These are phyloP conservation scores for Ganoderma lingzhi DNA, from an alignment of 1,284 basidiomycete species.

Conservation along the genomic window DNA sequence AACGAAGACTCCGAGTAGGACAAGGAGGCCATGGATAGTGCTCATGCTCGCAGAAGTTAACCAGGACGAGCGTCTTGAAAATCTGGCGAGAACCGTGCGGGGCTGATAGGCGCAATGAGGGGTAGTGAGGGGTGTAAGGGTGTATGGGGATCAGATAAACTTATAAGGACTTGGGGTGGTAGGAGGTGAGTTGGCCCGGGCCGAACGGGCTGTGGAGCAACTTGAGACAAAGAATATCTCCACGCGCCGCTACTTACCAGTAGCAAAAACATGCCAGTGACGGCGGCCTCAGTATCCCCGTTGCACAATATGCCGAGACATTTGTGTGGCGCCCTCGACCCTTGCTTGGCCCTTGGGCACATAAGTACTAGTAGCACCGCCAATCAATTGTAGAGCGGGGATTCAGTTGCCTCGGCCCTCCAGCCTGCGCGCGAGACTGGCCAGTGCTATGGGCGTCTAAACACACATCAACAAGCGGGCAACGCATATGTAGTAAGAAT, in stretches of 20 bases:
- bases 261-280: too few relatives aligned
- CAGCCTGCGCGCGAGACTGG: too few relatives aligned
- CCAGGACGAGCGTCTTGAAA: neutral
- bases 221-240: neutral
- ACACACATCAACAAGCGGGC: too few relatives aligned
- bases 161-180: neutral
- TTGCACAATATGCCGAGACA: neutral
- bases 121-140: neutral
- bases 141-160: neutral
- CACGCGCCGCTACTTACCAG: neutral
- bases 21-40: constrained; percentile 9
- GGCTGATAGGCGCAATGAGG: neutral
- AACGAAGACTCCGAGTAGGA: constrained; percentile 18
- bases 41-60: constrained; percentile 4
- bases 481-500: too few relatives aligned
- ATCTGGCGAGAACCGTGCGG: neutral
- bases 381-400: neutral
- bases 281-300: neutral
- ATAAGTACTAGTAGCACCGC: neutral
- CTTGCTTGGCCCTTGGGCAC: too few relatives aligned
- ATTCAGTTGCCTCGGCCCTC: too few relatives aligned
- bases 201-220: neutral
- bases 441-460: too few relatives aligned
- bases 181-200: neutral
- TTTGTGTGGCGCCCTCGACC: neutral